These are phyloP conservation scores for Hypoxylon sp. DNA, from an alignment of 2,329 filamentous ascomycete genomes.

Conservation along the genomic window DNA sequence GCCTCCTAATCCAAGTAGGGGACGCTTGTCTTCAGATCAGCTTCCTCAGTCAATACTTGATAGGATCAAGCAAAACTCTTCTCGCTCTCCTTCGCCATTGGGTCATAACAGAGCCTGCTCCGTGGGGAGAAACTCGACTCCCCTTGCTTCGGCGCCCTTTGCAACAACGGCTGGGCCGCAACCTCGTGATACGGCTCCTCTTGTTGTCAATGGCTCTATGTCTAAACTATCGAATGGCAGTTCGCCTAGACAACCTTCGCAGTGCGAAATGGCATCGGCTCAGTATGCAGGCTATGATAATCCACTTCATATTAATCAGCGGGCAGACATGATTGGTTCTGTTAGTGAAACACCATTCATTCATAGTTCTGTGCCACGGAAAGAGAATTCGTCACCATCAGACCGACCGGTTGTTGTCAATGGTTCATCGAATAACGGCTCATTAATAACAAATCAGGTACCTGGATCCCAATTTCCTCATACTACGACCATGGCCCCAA, in stretches of 20 bases:
- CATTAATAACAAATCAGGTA: constrained; percentile 27
- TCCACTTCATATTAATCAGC: constrained; percentile 56
- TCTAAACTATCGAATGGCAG: constrained; percentile 49
- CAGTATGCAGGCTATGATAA: constrained; percentile 55
- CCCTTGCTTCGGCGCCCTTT: constrained; percentile 58
- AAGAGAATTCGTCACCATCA: constrained; percentile 49
- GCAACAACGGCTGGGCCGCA: constrained; percentile 52
- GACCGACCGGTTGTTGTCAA: constrained; percentile 65
- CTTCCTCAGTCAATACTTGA: constrained; percentile 67
- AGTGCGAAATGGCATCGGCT: constrained; percentile 47
- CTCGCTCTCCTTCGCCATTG: constrained; percentile 69
- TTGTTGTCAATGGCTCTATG: constrained; percentile 60
- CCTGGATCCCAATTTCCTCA: constrained; percentile 45
- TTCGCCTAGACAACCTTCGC: constrained; percentile 49
- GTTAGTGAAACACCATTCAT: constrained; percentile 42
- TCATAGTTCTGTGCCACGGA: constrained; percentile 42
- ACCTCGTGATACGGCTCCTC: constrained; percentile 53
- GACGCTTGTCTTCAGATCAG: constrained; percentile 67
- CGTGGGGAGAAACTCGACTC: constrained; percentile 56
- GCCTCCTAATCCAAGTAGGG: constrained; percentile 55
- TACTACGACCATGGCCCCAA: constrained; percentile 48
- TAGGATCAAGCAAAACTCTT: constrained; percentile 66
- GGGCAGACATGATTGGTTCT: constrained; percentile 45
- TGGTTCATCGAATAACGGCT: constrained; percentile 44
- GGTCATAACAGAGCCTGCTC: constrained; percentile 64